Percentiles rank a stretch among this genome's conserved stretches.
phyloP scores from a whole-genome alignment of 2,329 filamentous ascomycete species.

The Sphaerulina vaccinii region DNA sequence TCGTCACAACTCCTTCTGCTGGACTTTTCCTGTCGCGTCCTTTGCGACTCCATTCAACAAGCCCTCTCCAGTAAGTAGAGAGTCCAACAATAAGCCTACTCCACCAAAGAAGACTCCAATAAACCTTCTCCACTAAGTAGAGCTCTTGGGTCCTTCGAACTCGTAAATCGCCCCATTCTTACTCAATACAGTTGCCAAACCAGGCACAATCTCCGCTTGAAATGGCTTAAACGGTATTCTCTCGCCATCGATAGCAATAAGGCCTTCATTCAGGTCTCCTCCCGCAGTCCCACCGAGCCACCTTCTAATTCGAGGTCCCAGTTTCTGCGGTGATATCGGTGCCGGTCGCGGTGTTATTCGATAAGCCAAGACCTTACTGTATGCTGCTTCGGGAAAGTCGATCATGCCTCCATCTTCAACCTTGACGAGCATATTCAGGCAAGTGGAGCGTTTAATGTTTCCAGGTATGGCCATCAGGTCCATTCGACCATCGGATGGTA shows the following conservation, averaged over 20 bases:
- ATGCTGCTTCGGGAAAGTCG: constrained; percentile 72
- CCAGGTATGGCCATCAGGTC: constrained; percentile 82
- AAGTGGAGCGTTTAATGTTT: constrained; percentile 64
- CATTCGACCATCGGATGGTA: constrained; percentile 80
- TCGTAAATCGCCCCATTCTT: constrained; percentile 72
- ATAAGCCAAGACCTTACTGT: constrained; percentile 85
- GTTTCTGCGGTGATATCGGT: constrained; percentile 5
- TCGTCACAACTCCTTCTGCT: too few species aligned
- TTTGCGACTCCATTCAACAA: too few species aligned
- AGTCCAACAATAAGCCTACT: too few species aligned
- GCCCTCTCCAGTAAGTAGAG: too few species aligned
- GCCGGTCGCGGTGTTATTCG: constrained; percentile 65
- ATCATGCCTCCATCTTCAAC: constrained; percentile 76
- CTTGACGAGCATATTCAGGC: constrained; percentile 67
- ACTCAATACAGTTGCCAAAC: constrained; percentile 80
- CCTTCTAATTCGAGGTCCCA: constrained; percentile 27
- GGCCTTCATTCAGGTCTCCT: constrained; percentile 64
- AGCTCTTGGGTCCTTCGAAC: constrained; percentile 40
- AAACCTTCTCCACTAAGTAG: not conserved
- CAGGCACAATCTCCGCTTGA: constrained; percentile 83
- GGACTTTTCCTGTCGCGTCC: too few species aligned
- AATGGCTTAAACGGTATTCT: constrained; percentile 81
- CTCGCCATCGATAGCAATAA: constrained; percentile 94
- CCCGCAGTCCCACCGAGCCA: constrained; percentile 33
- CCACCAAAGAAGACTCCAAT: too few species aligned